Evolutionary conservation across 1,139 yeast genomes (phyloP), one percentile per base, ranked within the genome.

Genomic region (Yamadazyma epiphylla): DNA sequence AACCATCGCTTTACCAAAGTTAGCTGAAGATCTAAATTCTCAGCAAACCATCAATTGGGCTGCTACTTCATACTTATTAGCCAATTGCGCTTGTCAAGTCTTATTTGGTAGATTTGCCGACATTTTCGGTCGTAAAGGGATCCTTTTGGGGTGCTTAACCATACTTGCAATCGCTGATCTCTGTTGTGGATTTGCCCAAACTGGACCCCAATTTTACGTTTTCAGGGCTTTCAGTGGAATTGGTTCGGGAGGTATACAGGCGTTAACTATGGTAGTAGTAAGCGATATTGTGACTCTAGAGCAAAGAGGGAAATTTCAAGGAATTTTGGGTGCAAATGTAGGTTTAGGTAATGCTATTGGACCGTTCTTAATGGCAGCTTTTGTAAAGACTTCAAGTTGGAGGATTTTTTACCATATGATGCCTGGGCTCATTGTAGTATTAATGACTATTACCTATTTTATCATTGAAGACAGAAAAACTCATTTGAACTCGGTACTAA

Each of bases 311-410:
- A 66, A 63, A 38, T 68, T 55, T 41, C 71, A 66, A 42, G 74
- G 74, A 2, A 65, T 67, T 23, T 50, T 74, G 19, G 80, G 80
- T 5, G 50, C 71, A 1, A 58, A 61, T 36, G 70, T 74, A 13
- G 82, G 80, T 0, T 38, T 74, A 8, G 83, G 82, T 2, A 71
- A 70, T 44, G 71, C 74, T 1, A 42, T 70, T 10, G 82, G 82
- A 0, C 81, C 82, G 0, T 70, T 76, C 35, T 45, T 76, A 12
- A 71, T 73, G 51, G 66, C 77, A n/a, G 76, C 65, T 0, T 71
- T 74, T 41, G 60, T 67, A 6, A 49, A 58, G 24, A 52, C 52
- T 27, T 46, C 52, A 11, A 45, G 62, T 24, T 77, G 83, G 83
- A 63, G 79, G 42, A 59, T 65, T 30, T 64, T 69, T 36, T 76